Evolutionary conservation across 2,329 filamentous ascomycete genomes (phyloP).

Genomic region (Camptophora hylomeconis): DNA sequence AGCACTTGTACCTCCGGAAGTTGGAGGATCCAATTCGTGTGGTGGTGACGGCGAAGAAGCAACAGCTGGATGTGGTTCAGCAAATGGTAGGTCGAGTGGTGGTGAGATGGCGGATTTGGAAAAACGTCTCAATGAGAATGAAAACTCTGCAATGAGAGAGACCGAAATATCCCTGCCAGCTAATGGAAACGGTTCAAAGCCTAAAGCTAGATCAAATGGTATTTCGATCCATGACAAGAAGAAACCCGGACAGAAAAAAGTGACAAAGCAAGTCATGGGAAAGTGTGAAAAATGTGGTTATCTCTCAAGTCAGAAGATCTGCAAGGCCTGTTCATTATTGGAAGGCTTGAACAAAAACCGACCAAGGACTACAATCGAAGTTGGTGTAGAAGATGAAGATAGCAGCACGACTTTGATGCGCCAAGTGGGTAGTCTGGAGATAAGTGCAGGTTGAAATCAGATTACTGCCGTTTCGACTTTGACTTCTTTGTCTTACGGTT

Average conservation of each 20-base stretch:
- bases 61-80: conserved; percentile 61
- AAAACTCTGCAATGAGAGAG: conserved; percentile 46
- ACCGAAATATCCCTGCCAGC: conserved; percentile 44
- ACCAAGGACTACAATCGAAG: conserved; percentile 33
- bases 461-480: too few relatives aligned
- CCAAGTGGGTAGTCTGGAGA: conserved; percentile 35
- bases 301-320: conserved; percentile 84
- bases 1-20: conserved; percentile 56
- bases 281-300: conserved; percentile 84
- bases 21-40: conserved; percentile 27
- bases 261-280: conserved; percentile 60
- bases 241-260: conserved; percentile 21
- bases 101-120: conserved; percentile 78
- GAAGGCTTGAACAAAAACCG: conserved; percentile 74
- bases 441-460: conserved; percentile 23
- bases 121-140: conserved; percentile 52
- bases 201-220: conserved; percentile 14
- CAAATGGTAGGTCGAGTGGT: conserved; percentile 52
- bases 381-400: conserved; percentile 36
- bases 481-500: too few relatives aligned
- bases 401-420: conserved; percentile 38
- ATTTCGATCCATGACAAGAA: conserved; percentile 13
- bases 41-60: conserved; percentile 22
- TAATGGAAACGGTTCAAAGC: conserved; percentile 5
- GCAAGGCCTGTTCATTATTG: conserved; percentile 83